These are phyloP conservation scores for Acanthamoeba healyi DNA, from an alignment of 208 protist species.

Conservation along the genomic window DNA sequence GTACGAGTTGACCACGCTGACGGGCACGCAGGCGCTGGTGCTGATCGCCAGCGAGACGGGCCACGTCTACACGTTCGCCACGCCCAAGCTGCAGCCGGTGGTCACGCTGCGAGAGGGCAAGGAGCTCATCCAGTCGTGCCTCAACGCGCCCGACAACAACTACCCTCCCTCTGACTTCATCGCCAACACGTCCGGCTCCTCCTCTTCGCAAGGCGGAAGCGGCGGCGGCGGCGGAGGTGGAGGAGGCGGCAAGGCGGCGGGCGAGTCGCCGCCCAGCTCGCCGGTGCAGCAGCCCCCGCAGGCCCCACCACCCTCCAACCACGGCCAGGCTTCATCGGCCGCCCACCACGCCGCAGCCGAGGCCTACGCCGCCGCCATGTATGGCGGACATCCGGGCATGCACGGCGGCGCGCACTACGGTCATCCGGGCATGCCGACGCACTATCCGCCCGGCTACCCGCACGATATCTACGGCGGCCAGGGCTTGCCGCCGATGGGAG, in stretches of 20 bases:
- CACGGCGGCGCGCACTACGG: neutral
- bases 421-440: neutral
- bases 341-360: neutral
- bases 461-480: neutral
- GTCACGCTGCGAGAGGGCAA: conserved; percentile 91
- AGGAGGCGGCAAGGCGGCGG: neutral
- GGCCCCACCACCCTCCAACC: neutral
- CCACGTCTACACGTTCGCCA: conserved; percentile 93
- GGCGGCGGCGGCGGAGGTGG: neutral
- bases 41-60: conserved; percentile 92
- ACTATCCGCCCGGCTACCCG: neutral
- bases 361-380: neutral
- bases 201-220: neutral
- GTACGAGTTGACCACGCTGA: conserved; percentile 91
- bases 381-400: neutral
- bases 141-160: conserved; percentile 89
- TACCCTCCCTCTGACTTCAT: conserved; percentile 9
- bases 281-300: neutral
- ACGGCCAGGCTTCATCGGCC: neutral
- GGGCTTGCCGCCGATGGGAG: neutral
- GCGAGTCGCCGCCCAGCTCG: neutral
- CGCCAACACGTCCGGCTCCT: neutral
- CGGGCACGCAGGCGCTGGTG: conserved; percentile 92
- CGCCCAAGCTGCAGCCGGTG: conserved; percentile 91
- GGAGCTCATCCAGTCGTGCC: conserved; percentile 90